Percentiles rank a stretch among this genome's conserved stretches.
Conservation (phyloP, 352 stramenopile genomes). For the Pythium aristosporum region DNA sequence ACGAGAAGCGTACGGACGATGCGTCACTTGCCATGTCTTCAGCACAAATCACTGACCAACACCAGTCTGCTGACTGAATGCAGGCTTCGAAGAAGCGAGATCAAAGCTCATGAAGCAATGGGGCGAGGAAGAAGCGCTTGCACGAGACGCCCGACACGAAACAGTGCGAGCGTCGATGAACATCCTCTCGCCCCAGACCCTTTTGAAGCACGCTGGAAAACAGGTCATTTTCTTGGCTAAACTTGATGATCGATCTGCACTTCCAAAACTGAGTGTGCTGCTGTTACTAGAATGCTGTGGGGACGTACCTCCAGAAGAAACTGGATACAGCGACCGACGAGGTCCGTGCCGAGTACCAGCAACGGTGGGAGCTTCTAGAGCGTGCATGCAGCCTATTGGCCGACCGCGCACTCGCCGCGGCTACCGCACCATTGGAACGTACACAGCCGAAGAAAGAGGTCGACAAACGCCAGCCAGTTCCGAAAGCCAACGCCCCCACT, state of each 20-base stretch:
- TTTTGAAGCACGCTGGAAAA: constrained; percentile 42
- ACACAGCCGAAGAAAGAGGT: constrained; percentile 4
- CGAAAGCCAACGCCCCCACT: not conserved
- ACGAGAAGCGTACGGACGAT: constrained; percentile 33
- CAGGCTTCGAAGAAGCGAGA: constrained; percentile 40
- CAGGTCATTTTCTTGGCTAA: constrained; percentile 21
- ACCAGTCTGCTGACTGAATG: not conserved
- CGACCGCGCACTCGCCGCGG: constrained; percentile 7
- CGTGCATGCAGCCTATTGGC: constrained; percentile 20
- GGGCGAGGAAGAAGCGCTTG: constrained; percentile 30
- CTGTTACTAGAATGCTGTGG: constrained; percentile 7
- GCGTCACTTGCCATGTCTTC: not conserved
- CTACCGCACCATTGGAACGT: not conserved
- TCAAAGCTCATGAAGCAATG: constrained; percentile 32
- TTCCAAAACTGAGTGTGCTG: not conserved
- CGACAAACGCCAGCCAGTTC: not conserved
- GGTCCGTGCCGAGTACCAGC: constrained; percentile 32
- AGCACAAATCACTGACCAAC: not conserved
- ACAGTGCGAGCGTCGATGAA: constrained; percentile 33
- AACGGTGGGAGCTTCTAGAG: constrained; percentile 39
- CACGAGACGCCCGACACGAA: constrained; percentile 31
- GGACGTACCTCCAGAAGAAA: constrained; percentile 47
- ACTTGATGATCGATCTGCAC: not conserved
- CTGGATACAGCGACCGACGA: constrained; percentile 35
- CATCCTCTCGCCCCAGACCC: constrained; percentile 35